Base-by-base conservation (phyloP, 2,329 filamentous ascomycete species). In the Beauveria rudraprayagi region DNA sequence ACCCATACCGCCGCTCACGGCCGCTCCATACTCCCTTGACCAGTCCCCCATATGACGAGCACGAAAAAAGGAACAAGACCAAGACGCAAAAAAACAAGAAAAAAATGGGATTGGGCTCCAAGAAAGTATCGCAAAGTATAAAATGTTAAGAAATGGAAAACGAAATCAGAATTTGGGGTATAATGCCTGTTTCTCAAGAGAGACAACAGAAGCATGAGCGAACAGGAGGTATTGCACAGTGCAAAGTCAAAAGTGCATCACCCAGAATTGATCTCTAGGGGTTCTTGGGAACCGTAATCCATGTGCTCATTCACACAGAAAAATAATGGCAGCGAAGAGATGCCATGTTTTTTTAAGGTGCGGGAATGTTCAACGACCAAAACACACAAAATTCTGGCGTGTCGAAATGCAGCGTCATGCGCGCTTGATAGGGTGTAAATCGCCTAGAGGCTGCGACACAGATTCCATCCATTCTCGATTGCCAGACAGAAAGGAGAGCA, bases 161-260 rank as follows among this genome's bases (percentile, higher is more conserved):
- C 30, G 41, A 48, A 52, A 62, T 50, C 41, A 34, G 22, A 51
- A 56, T 26, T 26, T 41, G 56, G 61, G 59, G 59, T 61, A 61
- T 62, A 61, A 56, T 62, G 61, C 61, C 56, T 62, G 50, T 54
- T 62, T 62, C 17, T 59, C 26, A 55, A 62, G 40, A 62, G 40
- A 56, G 59, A 61, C 48, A 56, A 61, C 43, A 37, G 43, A 55
- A 51, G 22, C 14, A 56, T 22, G 44, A 44, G 46, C 48, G 43
- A n/a, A 22, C 16, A n/a, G 50, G n/a, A 41, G 40, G n/a, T 10
- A 24, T 26, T 37, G 43, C 41, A 28, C 34, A 16, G 34, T 22
- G 7, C n/a, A 30, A 37, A 37, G 34, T 14, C 11, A 14, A 37
- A 37, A 37, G 34, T 3, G 22, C 19, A 40, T 16, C 26, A 28